Conservation (phyloP, 176 grass and related monocot species). For the Bromus sterilis region DNA sequence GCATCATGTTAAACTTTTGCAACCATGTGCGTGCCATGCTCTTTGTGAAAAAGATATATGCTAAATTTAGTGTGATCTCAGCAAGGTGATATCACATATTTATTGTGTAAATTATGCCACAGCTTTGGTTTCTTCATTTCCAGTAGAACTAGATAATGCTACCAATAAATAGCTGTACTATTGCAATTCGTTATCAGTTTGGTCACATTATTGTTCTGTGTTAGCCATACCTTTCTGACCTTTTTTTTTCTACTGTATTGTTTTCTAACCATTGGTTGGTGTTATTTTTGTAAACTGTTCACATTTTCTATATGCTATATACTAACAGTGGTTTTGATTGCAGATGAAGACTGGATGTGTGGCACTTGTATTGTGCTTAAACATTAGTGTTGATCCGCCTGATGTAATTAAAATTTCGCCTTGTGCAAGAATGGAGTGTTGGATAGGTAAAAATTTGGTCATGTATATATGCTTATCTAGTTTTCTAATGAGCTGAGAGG, state of each 20-base stretch:
- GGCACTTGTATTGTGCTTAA: constrained; percentile 95
- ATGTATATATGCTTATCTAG: constrained; percentile 13
- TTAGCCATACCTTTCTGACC: not conserved
- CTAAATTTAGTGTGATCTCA: not conserved
- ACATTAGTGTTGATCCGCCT: constrained; percentile 94
- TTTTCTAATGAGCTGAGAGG: not conserved
- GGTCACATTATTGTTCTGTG: not conserved
- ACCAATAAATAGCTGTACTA: constrained; percentile 4
- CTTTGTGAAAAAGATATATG: constrained; percentile 10
- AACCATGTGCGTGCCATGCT: not conserved
- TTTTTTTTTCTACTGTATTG: not conserved
- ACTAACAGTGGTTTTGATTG: constrained; percentile 37
- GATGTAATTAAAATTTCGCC: constrained; percentile 99
- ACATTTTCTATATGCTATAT: constrained; percentile 6
- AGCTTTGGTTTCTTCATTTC: not conserved
- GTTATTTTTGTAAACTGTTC: constrained; percentile 4
- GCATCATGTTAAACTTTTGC: not conserved
- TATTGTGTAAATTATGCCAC: not conserved
- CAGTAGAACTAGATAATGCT: constrained; percentile 6
- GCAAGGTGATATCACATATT: not conserved
- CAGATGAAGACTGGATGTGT: constrained; percentile 99
- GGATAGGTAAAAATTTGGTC: constrained; percentile 70
- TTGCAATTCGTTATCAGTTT: not conserved
- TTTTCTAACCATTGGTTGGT: not conserved
- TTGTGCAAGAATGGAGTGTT: constrained; percentile 97